Conservation (phyloP, 1,284 basidiomycete species). For the Trametes hirsuta region DNA sequence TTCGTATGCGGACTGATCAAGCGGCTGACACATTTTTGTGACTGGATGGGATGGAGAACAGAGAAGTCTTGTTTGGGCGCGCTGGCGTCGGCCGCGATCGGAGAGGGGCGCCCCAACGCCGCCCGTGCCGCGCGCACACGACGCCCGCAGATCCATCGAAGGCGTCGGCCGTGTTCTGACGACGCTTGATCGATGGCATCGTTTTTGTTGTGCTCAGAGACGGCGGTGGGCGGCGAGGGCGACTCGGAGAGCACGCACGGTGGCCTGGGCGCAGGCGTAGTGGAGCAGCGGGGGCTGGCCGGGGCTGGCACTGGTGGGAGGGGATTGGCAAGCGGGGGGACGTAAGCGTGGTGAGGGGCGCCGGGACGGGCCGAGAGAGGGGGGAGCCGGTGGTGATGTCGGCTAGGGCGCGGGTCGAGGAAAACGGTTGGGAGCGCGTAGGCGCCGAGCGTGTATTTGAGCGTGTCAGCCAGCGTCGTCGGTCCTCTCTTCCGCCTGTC, state of each 20-base stretch:
- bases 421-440: constrained; percentile 1
- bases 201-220: not conserved
- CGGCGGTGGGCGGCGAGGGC: not conserved
- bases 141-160: not conserved
- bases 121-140: not conserved
- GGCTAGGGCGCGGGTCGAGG: not conserved
- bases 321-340: constrained; percentile 5
- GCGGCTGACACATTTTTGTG: not conserved
- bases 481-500: constrained; percentile 15
- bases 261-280: not conserved
- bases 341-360: constrained; percentile 17
- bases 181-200: not conserved
- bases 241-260: not conserved
- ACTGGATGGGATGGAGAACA: not conserved
- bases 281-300: not conserved
- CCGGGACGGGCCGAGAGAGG: constrained; percentile 16
- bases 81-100: constrained; percentile 8
- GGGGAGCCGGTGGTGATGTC: constrained; percentile 15
- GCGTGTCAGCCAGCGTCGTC: constrained; percentile 8
- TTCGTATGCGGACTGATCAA: not conserved
- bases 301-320: not conserved
- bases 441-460: constrained; percentile 23
- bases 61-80: not conserved
- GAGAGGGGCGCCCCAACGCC: not conserved
- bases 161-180: not conserved